phyloP scores from a whole-genome alignment of 1,284 basidiomycete species.

The Mycosarcoma maydis region DNA sequence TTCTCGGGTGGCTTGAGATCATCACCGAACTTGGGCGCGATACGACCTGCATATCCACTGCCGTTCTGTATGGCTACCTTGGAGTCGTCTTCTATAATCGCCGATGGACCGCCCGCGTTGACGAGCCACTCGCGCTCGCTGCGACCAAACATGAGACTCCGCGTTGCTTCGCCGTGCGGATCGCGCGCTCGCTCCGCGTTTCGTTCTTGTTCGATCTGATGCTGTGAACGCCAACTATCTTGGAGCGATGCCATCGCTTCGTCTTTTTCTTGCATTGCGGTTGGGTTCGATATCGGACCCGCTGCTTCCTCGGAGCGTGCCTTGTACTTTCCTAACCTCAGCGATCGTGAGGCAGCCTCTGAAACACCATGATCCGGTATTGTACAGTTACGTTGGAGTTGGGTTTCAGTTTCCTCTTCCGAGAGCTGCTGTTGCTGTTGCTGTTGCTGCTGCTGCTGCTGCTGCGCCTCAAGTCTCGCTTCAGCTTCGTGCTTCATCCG shows the following conservation, averaged over 20 bases:
- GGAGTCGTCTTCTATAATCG: not conserved
- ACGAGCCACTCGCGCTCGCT: slow-evolving; percentile 42
- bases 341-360: slow-evolving; percentile 1
- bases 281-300: too few species aligned
- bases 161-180: slow-evolving; percentile 28
- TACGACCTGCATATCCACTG: not conserved
- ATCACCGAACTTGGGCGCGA: slow-evolving; percentile 25
- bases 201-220: slow-evolving; percentile 10
- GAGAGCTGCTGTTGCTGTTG: not conserved
- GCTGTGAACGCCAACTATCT: slow-evolving; percentile 3
- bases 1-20: too few species aligned
- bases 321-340: slow-evolving; percentile 14
- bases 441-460: not conserved
- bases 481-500: slow-evolving; percentile 29
- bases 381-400: too few species aligned
- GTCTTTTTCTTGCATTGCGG: too few species aligned
- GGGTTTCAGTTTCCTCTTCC: too few species aligned
- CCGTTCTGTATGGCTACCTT: not conserved
- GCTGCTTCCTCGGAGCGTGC: too few species aligned
- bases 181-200: slow-evolving; percentile 20
- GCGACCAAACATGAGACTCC: slow-evolving; percentile 38
- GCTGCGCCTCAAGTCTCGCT: not conserved
- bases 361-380: not conserved
- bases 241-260: not conserved
- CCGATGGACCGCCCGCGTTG: slow-evolving; percentile 25